These are phyloP conservation scores for Tricholoma sp. DNA, from an alignment of 768 basidiomycete genomes.

Conservation along the genomic window DNA sequence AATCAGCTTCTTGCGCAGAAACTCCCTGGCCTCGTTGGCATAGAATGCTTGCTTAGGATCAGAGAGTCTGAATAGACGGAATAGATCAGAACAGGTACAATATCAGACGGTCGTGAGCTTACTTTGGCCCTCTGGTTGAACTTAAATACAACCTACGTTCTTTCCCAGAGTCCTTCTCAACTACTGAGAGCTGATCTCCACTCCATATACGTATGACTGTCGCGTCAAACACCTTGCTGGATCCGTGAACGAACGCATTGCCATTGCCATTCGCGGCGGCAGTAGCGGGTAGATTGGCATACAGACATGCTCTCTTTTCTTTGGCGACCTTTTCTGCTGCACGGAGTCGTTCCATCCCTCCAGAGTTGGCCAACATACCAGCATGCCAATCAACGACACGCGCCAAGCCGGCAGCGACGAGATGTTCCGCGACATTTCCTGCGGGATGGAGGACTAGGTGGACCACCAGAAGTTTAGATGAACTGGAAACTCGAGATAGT, in stretches of 20 bases:
- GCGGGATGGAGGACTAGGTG: slow-evolving; percentile 77
- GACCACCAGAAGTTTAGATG: slow-evolving; percentile 1
- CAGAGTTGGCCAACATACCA: slow-evolving; percentile 80
- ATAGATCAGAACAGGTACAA: background rate
- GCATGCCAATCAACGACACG: slow-evolving; percentile 98
- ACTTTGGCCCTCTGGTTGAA: slow-evolving; percentile 85
- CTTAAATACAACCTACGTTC: slow-evolving; percentile 86
- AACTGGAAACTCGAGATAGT: background rate
- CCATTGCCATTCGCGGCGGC: slow-evolving; percentile 43
- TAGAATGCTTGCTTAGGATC: slow-evolving; percentile 86
- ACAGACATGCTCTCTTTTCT: slow-evolving; percentile 66
- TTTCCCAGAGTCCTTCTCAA: slow-evolving; percentile 64
- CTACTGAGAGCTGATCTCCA: slow-evolving; percentile 83
- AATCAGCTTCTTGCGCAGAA: slow-evolving; percentile 86
- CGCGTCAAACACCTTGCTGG: slow-evolving; percentile 64
- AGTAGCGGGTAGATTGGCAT: slow-evolving; percentile 47
- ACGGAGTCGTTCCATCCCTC: slow-evolving; percentile 85
- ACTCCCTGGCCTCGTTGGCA: slow-evolving; percentile 90
- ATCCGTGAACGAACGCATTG: slow-evolving; percentile 37
- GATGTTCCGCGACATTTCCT: slow-evolving; percentile 90
- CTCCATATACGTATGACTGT: slow-evolving; percentile 87
- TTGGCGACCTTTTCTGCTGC: slow-evolving; percentile 79
- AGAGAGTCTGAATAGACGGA: slow-evolving; percentile 47
- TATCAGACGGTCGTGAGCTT: slow-evolving; percentile 5
- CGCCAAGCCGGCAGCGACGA: slow-evolving; percentile 81